phyloP scores from a whole-genome alignment of 2,329 filamentous ascomycete genomes.

The Aspergillus sp. region DNA sequence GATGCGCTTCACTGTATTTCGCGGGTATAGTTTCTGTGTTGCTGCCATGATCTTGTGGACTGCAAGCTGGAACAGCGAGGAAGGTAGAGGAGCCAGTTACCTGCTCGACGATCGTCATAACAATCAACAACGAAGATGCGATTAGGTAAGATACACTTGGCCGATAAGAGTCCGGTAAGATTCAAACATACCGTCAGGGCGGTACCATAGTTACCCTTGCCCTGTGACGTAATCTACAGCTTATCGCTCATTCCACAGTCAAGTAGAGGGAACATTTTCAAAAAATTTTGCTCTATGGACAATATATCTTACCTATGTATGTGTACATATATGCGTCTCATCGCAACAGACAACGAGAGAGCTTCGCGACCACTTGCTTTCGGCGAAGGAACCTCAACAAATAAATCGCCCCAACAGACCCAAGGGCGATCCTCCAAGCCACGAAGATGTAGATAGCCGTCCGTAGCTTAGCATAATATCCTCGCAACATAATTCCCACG shows the following conservation, averaged over 20 bases:
- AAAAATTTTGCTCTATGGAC: neutral
- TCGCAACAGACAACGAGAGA: neutral
- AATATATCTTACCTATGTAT: neutral
- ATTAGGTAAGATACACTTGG: too few species aligned
- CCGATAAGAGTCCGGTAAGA: too few species aligned
- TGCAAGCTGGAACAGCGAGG: too few species aligned
- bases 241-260: too few species aligned
- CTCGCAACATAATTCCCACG: slow-evolving; percentile 42
- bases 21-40: slow-evolving; percentile 75
- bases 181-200: too few species aligned
- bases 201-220: too few species aligned
- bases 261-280: too few species aligned
- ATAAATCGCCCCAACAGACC: slow-evolving; percentile 28
- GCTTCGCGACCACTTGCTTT: slow-evolving; percentile 1
- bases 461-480: slow-evolving; percentile 43
- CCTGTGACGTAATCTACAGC: too few species aligned
- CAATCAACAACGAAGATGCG: too few species aligned
- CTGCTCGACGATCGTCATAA: neutral
- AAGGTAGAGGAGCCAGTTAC: too few species aligned
- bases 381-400: slow-evolving; percentile 29
- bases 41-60: slow-evolving; percentile 51
- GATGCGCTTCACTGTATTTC: slow-evolving; percentile 82
- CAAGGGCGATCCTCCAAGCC: slow-evolving; percentile 35
- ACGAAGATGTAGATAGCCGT: slow-evolving; percentile 41
- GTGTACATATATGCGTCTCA: neutral